Conservation (phyloP, 2,329 filamentous ascomycete species). For the Nectriaceae sp. region DNA sequence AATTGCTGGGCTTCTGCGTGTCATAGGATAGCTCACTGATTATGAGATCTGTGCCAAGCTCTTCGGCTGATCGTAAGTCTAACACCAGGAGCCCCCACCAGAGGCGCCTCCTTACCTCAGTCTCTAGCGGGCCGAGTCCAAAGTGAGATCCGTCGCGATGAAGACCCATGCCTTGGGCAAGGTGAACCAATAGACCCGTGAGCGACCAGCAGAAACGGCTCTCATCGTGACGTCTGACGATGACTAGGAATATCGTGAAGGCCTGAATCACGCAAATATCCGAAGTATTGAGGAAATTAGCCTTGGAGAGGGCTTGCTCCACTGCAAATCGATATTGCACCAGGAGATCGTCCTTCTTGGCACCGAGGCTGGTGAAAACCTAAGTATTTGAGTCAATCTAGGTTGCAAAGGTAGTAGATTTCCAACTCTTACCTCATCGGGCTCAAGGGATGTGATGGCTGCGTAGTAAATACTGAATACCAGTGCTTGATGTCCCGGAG, state of each 20-base stretch:
- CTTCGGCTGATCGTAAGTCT: constrained; percentile 57
- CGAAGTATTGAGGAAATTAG: constrained; percentile 58
- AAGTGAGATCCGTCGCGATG: constrained; percentile 57
- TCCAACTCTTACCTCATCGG: constrained; percentile 52
- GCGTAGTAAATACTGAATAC: constrained; percentile 65
- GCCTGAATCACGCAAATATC: constrained; percentile 61
- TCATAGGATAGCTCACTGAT: constrained; percentile 46
- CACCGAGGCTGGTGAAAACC: constrained; percentile 42
- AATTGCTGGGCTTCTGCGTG: constrained; percentile 50
- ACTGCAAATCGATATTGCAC: constrained; percentile 54
- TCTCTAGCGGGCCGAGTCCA: constrained; percentile 57
- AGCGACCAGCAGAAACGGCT: constrained; percentile 62
- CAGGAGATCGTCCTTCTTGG: constrained; percentile 46
- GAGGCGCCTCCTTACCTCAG: constrained; percentile 60
- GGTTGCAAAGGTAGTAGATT: neutral
- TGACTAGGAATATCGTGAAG: constrained; percentile 55
- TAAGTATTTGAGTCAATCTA: constrained; percentile 1
- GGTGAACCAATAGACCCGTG: constrained; percentile 57
- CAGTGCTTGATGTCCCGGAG: constrained; percentile 59
- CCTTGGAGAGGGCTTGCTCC: constrained; percentile 59
- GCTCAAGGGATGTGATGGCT: constrained; percentile 59
- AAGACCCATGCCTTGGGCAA: constrained; percentile 61
- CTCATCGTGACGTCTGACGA: constrained; percentile 49
- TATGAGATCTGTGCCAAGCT: constrained; percentile 50
- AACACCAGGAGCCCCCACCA: constrained; percentile 63